Conservation (phyloP, 768 basidiomycete species). For the Obba rivulosa region DNA sequence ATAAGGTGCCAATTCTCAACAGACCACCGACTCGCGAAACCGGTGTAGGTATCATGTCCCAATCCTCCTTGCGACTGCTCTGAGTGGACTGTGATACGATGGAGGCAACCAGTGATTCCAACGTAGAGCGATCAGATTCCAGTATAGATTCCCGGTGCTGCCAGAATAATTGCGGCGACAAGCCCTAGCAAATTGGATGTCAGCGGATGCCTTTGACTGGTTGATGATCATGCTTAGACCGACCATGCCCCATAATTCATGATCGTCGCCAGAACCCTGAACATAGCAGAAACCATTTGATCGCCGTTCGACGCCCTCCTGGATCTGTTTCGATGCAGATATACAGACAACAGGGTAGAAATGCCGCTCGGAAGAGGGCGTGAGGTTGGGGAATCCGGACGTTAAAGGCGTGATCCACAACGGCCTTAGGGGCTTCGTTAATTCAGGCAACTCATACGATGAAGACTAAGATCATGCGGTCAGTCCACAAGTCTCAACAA, state of each 20-base stretch:
- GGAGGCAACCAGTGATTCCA: slow-evolving; percentile 39
- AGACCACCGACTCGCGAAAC: slow-evolving; percentile 34
- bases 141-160: slow-evolving; percentile 45
- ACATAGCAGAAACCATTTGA: slow-evolving; percentile 76
- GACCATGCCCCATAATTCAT: slow-evolving; percentile 85
- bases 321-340: slow-evolving; percentile 73
- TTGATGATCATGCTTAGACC: slow-evolving; percentile 7
- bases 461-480: slow-evolving; percentile 46
- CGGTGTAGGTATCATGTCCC: slow-evolving; percentile 22
- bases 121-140: slow-evolving; percentile 36
- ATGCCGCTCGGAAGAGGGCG: slow-evolving; percentile 14
- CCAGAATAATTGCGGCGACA: slow-evolving; percentile 77
- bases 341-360: slow-evolving; percentile 78
- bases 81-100: slow-evolving; percentile 12
- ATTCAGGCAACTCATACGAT: slow-evolving; percentile 58
- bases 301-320: slow-evolving; percentile 56
- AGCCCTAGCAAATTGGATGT: slow-evolving; percentile 45
- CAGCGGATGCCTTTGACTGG: not conserved
- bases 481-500: not conserved
- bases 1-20: slow-evolving; percentile 34
- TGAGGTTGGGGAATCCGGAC: slow-evolving; percentile 39
- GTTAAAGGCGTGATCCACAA: slow-evolving; percentile 84
- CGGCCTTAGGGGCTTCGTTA: slow-evolving; percentile 69
- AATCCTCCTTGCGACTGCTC: not conserved
- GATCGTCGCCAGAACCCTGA: slow-evolving; percentile 94